Conservation (phyloP, 2,329 filamentous ascomycete genomes). For the Neodidymelliopsis sp. region DNA sequence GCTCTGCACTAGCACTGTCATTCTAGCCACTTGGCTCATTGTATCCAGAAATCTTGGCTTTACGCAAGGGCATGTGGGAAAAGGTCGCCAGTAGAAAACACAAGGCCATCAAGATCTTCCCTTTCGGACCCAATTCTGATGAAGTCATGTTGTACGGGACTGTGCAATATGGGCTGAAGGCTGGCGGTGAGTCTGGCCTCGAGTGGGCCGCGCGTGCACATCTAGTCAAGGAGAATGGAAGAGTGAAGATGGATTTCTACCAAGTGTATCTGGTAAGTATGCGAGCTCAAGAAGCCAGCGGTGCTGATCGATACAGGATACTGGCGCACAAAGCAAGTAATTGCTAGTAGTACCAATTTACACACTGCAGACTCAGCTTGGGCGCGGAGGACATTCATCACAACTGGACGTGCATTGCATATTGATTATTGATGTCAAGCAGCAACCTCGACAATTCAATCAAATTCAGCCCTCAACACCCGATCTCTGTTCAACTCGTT, state of each 20-base stretch:
- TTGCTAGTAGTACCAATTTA: background rate
- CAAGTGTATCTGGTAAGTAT: slow-evolving; percentile 62
- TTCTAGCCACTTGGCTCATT: background rate
- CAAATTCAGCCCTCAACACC: too few species aligned
- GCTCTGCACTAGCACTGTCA: background rate
- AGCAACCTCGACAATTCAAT: too few species aligned
- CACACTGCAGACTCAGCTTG: too few species aligned
- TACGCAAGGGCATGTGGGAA: slow-evolving; percentile 63
- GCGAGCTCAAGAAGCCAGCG: background rate
- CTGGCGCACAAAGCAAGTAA: slow-evolving; percentile 23
- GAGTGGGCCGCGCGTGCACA: slow-evolving; percentile 65
- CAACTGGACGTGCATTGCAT: too few species aligned
- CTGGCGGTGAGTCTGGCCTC: slow-evolving; percentile 55
- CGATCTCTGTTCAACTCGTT: too few species aligned
- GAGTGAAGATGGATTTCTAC: slow-evolving; percentile 63
- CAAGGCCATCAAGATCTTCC: slow-evolving; percentile 57
- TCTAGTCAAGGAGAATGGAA: slow-evolving; percentile 60
- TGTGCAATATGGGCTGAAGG: slow-evolving; percentile 62
- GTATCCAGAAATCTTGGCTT: slow-evolving; percentile 56
- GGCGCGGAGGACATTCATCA: too few species aligned
- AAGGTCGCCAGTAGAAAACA: slow-evolving; percentile 58
- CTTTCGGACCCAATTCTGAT: slow-evolving; percentile 55
- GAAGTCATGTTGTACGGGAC: slow-evolving; percentile 64
- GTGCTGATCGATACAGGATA: slow-evolving; percentile 26
- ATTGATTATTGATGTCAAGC: too few species aligned